phyloP scores from a whole-genome alignment of 1,284 basidiomycete species.

The Rhizoctonia solani region DNA sequence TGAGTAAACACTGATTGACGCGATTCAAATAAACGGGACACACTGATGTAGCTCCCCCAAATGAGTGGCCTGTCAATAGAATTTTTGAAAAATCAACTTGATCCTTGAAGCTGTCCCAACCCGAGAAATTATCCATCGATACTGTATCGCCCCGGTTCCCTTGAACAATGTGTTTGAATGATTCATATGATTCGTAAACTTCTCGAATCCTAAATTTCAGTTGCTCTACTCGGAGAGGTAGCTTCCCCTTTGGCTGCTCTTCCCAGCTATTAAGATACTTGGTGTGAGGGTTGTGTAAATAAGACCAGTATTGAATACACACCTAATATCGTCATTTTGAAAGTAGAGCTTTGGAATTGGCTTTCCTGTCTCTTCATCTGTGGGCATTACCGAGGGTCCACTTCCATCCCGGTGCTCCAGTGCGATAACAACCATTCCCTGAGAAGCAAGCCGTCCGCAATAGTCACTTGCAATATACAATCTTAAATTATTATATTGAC shows the following conservation, averaged over 20 bases:
- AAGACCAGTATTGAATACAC: conserved; percentile 41
- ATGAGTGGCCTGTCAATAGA: conserved; percentile 70
- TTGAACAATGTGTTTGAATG: conserved; percentile 42
- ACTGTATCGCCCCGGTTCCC: conserved; percentile 3
- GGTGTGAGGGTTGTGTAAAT: conserved; percentile 17
- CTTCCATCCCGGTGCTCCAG: conserved; percentile 80
- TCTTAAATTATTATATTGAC: conserved; percentile 19
- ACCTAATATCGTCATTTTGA: conserved; percentile 59
- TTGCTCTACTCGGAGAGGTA: conserved; percentile 64
- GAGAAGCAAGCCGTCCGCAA: conserved; percentile 68
- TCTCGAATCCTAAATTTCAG: conserved; percentile 67
- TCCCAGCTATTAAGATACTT: conserved; percentile 33
- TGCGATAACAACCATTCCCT: conserved; percentile 75
- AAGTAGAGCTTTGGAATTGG: conserved; percentile 47
- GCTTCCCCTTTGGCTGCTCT: conserved; percentile 39
- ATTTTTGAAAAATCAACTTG: conserved; percentile 53
- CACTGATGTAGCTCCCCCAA: conserved; percentile 75
- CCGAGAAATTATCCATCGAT: conserved; percentile 44
- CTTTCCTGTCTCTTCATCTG: conserved; percentile 33
- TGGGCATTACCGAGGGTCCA: conserved; percentile 50
- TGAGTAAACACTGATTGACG: background rate
- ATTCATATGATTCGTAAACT: conserved; percentile 59
- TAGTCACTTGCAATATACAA: conserved; percentile 55
- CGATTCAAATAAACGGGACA: conserved; percentile 40
- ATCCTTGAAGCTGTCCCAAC: conserved; percentile 52